phyloP scores from a whole-genome alignment of 495 filamentous ascomycete genomes.

The Thermochaetoides thermophila region DNA sequence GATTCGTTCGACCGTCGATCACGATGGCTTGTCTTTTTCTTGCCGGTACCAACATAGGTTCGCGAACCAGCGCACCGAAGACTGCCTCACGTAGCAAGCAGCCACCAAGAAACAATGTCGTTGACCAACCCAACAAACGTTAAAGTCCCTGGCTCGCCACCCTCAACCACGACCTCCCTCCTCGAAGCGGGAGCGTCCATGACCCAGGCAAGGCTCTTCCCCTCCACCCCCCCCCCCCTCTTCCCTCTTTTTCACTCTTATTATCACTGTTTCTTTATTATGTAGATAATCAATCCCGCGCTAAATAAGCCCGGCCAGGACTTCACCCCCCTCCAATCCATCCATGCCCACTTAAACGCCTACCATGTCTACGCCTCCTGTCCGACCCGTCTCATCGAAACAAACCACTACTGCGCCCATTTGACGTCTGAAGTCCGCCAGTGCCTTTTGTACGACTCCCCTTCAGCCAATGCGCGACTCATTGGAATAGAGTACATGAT shows the following conservation, averaged over 20 bases:
- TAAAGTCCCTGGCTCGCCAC: slow-evolving; percentile 34
- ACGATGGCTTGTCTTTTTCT: too few species aligned
- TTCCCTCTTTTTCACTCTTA: too few species aligned
- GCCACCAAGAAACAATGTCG: background rate
- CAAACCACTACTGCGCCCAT: slow-evolving; percentile 78
- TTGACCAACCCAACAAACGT: slow-evolving; percentile 6
- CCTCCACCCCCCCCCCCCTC: too few species aligned
- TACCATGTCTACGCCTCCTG: slow-evolving; percentile 70
- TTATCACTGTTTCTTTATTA: background rate
- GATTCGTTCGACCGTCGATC: too few species aligned
- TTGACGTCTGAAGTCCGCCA: slow-evolving; percentile 56
- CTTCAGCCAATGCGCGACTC: slow-evolving; percentile 48
- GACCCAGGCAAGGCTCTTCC: slow-evolving; percentile 42
- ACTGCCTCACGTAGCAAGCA: background rate
- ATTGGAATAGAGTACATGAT: slow-evolving; percentile 95
- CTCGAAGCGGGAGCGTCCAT: slow-evolving; percentile 51
- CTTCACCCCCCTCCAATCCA: slow-evolving; percentile 56
- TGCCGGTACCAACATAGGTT: too few species aligned
- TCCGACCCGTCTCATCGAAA: slow-evolving; percentile 50
- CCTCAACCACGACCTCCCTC: slow-evolving; percentile 40
- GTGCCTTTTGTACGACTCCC: slow-evolving; percentile 74
- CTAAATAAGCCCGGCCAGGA: slow-evolving; percentile 26
- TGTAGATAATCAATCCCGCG: background rate
- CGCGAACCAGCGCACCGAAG: too few species aligned
- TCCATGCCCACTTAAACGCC: slow-evolving; percentile 77